Evolutionary conservation across 129 eudicot species (phyloP).

Genomic region (Centaurea solstitialis): DNA sequence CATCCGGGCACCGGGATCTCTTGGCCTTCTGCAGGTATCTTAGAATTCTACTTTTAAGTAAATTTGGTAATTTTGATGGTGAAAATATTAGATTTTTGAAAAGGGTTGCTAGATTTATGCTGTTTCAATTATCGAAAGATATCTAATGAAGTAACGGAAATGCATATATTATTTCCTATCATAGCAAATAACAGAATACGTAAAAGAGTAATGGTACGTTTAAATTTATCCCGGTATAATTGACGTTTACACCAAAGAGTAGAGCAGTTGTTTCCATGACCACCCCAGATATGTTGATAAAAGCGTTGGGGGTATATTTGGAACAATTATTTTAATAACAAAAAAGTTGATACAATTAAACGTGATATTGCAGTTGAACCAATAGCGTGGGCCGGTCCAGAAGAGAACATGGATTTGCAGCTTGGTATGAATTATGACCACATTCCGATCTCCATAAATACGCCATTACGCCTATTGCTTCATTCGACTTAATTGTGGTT

Average conservation of each 20-base stretch:
- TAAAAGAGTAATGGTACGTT: background rate
- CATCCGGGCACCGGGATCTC: conserved; percentile 25
- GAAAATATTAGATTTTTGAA: background rate
- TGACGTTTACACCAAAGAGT: background rate
- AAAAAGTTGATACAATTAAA: background rate
- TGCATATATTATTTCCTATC: background rate
- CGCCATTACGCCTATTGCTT: background rate
- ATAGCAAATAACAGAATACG: background rate
- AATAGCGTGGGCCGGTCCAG: conserved; percentile 54
- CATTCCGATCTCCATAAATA: conserved; percentile 3
- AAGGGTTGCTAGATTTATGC: background rate
- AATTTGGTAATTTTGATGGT: background rate
- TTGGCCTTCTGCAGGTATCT: conserved; percentile 48
- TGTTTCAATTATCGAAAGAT: conserved; percentile 11
- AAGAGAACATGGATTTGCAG: conserved; percentile 38
- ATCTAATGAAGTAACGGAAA: conserved; percentile 4
- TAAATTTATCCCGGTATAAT: too few relatives aligned
- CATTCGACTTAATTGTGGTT: background rate
- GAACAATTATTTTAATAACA: background rate
- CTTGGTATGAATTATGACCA: conserved; percentile 34
- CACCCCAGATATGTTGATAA: background rate
- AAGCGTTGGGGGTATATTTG: background rate
- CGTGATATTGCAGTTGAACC: conserved; percentile 43
- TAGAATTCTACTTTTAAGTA: background rate
- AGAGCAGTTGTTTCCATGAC: background rate